These are phyloP conservation scores for Acacia pycnantha DNA, from an alignment of 331 rosid species.

Conservation along the genomic window DNA sequence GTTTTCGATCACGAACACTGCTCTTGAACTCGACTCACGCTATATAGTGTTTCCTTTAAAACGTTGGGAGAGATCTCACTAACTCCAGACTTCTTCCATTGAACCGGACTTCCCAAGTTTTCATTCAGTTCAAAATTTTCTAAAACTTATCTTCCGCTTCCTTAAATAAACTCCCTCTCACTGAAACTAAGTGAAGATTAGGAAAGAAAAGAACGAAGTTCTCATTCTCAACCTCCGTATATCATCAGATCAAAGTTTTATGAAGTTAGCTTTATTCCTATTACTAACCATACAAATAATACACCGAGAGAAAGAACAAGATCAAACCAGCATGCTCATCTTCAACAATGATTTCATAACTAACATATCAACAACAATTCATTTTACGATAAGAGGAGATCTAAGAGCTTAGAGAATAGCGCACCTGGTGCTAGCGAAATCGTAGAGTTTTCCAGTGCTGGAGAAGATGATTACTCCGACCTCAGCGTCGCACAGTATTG, in stretches of 20 bases:
- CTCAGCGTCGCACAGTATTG: constrained; percentile 92
- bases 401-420: neutral
- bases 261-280: neutral
- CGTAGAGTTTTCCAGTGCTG: constrained; percentile 87
- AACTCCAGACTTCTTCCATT: neutral
- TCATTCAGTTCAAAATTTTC: neutral
- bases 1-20: neutral
- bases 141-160: neutral
- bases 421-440: constrained; percentile 77
- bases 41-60: neutral
- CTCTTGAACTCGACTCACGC: neutral
- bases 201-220: neutral
- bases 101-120: neutral
- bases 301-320: neutral
- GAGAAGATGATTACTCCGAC: constrained; percentile 92
- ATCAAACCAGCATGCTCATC: neutral
- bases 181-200: neutral
- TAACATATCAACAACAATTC: neutral
- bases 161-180: neutral
- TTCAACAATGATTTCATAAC: neutral
- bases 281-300: neutral
- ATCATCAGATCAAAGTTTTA: neutral
- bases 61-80: neutral
- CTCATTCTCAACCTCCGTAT: neutral
- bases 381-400: neutral